Evolutionary conservation across 2,329 filamentous ascomycete species (phyloP).

Genomic region (Sporothrix protearum): DNA sequence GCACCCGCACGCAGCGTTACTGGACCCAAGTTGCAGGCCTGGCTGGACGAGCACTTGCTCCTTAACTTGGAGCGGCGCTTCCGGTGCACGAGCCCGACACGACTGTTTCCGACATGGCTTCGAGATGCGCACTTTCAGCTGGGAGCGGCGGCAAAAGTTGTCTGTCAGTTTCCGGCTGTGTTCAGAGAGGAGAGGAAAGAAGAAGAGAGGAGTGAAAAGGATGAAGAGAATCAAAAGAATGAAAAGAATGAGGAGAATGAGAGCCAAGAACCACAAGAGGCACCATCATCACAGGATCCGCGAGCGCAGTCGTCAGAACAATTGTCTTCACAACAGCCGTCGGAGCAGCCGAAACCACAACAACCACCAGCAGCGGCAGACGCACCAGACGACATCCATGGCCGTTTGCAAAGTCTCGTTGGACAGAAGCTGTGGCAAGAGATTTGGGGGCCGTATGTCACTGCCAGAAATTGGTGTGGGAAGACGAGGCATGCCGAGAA

Average conservation of each 20-base stretch:
- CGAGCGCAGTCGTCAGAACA: not conserved
- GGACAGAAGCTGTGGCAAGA: slow-evolving; percentile 59
- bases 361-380: slow-evolving; percentile 2
- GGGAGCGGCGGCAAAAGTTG: slow-evolving; percentile 46
- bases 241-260: not conserved
- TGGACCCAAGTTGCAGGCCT: slow-evolving; percentile 55
- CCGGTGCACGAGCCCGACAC: slow-evolving; percentile 57
- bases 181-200: slow-evolving; percentile 23
- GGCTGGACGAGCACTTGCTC: slow-evolving; percentile 60
- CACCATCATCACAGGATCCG: not conserved
- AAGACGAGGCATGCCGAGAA: slow-evolving; percentile 50
- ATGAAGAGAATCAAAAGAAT: not conserved
- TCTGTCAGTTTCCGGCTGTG: slow-evolving; percentile 49
- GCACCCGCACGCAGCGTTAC: slow-evolving; percentile 53
- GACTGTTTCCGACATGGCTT: slow-evolving; percentile 58
- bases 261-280: not conserved
- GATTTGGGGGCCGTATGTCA: slow-evolving; percentile 55
- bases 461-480: slow-evolving; percentile 58
- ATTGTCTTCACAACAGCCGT: not conserved
- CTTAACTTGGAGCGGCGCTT: slow-evolving; percentile 57
- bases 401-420: slow-evolving; percentile 46
- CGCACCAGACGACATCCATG: slow-evolving; percentile 34
- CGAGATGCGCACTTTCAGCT: slow-evolving; percentile 51
- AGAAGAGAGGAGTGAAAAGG: not conserved
- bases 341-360: not conserved